These are phyloP conservation scores for Cladosporium sp. DNA, from an alignment of 2,329 filamentous ascomycete species.

Conservation along the genomic window DNA sequence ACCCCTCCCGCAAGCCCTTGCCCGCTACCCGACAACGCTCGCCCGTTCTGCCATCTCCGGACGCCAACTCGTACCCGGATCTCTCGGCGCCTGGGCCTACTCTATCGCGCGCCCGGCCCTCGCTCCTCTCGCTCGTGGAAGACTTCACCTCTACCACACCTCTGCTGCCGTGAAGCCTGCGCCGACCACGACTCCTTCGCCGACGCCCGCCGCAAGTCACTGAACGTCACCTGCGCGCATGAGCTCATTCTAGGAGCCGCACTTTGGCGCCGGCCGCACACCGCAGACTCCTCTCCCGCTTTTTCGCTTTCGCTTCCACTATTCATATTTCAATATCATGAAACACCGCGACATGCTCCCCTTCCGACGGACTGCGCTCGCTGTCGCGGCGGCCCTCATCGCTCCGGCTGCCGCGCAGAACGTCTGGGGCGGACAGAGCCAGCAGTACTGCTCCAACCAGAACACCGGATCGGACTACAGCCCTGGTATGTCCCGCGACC, in stretches of 20 bases:
- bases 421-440: conserved; percentile 22
- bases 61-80: not conserved
- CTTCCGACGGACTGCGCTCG: conserved; percentile 17
- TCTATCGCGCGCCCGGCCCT: not conserved
- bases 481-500: conserved; percentile 28
- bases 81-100: not conserved
- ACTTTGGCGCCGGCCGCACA: not conserved
- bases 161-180: not conserved
- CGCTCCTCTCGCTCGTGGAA: not conserved
- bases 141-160: not conserved
- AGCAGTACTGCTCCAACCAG: conserved; percentile 40
- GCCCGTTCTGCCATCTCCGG: not conserved
- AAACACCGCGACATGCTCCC: conserved; percentile 24
- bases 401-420: conserved; percentile 8
- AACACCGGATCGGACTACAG: conserved; percentile 35
- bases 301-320: not conserved
- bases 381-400: conserved; percentile 10
- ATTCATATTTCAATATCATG: conserved; percentile 10
- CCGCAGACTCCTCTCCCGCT: not conserved
- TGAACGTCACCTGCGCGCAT: conserved; percentile 6
- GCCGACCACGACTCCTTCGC: not conserved
- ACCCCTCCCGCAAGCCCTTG: not conserved
- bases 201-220: not conserved
- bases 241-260: conserved; percentile 2
- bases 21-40: not conserved